These are phyloP conservation scores for Neopestalotiopsis rosae DNA, from an alignment of 2,329 filamentous ascomycete species.

Conservation along the genomic window DNA sequence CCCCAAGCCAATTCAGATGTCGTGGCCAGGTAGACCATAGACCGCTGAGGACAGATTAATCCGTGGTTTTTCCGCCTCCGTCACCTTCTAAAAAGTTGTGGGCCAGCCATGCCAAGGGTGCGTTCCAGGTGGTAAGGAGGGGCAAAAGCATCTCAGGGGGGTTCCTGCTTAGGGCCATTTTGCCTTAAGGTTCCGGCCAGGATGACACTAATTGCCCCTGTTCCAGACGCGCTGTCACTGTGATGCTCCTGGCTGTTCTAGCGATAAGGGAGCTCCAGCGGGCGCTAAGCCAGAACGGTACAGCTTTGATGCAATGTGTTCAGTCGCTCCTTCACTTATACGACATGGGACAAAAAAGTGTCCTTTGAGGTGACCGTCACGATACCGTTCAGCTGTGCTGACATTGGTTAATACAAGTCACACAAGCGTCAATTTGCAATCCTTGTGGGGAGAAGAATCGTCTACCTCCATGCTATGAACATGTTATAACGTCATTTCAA, in stretches of 20 bases:
- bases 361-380: not conserved
- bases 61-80: slow-evolving; percentile 17
- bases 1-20: slow-evolving; percentile 17
- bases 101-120: not conserved
- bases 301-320: slow-evolving; percentile 21
- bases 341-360: slow-evolving; percentile 1
- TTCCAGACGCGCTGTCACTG: not conserved
- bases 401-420: not conserved
- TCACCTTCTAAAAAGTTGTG: slow-evolving; percentile 4
- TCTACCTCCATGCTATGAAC: not conserved
- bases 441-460: not conserved
- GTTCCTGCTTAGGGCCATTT: not conserved
- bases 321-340: slow-evolving; percentile 1
- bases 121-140: not conserved
- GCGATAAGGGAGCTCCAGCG: not conserved
- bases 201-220: not conserved
- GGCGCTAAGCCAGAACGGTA: slow-evolving; percentile 9
- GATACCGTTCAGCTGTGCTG: not conserved
- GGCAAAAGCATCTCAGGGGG: slow-evolving; percentile 5
- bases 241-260: not conserved
- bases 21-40: slow-evolving; percentile 15
- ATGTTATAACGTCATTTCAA: not conserved
- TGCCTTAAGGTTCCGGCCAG: not conserved
- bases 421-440: not conserved
- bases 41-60: slow-evolving; percentile 13